Evolutionary conservation across 2,329 filamentous ascomycete species (phyloP), one percentile per base, ranked within the genome.

Genomic region (Macrophomina phaseolina): DNA sequence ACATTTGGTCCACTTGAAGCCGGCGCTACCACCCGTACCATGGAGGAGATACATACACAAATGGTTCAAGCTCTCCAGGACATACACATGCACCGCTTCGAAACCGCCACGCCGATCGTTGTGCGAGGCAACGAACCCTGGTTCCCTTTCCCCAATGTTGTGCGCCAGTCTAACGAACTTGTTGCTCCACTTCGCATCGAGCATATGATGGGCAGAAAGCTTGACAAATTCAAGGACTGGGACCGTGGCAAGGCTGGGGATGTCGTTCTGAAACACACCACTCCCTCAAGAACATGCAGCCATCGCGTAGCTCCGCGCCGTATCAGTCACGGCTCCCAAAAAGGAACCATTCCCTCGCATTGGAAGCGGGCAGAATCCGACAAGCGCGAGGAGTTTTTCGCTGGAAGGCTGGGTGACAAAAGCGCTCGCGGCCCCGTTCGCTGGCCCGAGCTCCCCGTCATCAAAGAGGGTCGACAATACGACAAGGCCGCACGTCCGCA

Each of bases 101-200:
- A 63, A 4, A 16, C 8, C 12, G 56, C 38, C 3, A 14, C 65
- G 4, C n/a, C 56, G 9, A 16, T 30, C 2, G 16, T 55, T 38
- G 49, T 9, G 38, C 46, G 65, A 7, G 65, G 58, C 49, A 62
- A 67, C 14, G 56, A 63, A 18, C 46, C 48, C 7, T 67, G 65
- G 65, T 63, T 46, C 23, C 65, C 65, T 7, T 67, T 63, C 8
- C 56, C 65, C 16, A 65, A 65, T 30, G 51, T 56, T 23, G 51
- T 65, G 32, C 49, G 63, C 49, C 48, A 65, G 18, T 34, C 63
- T 18, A 56, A 55, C 11, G 51, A 65, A 18, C 12, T 30, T 5
- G 9, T 56, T 18, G 51, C 63, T 4, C 51, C 52, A 4, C 30
- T 11, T 1, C 18, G 38, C 45, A 23, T 45, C 14, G 30, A 48